Evolutionary conservation across 73 alveolate genomes (phyloP), one percentile per base, ranked within the genome.

Genomic region (Stentor roeselii): DNA sequence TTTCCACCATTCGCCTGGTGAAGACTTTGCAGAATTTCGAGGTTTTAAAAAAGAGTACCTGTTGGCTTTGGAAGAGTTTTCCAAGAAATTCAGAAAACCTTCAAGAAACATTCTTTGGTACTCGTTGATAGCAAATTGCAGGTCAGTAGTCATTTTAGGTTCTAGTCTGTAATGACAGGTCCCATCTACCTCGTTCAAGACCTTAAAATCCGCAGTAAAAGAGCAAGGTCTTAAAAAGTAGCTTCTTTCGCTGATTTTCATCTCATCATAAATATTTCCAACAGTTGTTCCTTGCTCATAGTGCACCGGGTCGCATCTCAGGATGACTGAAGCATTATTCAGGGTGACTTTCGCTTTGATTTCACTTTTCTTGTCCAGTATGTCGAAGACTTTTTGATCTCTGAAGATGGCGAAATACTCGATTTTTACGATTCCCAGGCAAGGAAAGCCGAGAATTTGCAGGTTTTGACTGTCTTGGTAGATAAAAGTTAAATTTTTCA

Each of bases 101-200:
- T 67, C 80, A 67, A 67, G 21, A 67, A 67, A 67, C n/a, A 21
- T 21, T 34, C 80, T 67, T 67, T 67, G 80, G 2, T 67, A 67
- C 34, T 67, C 80, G 34, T 67, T 67, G 21, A 67, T 0, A 1
- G 80, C 80, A 0, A 67, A 27, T 1, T 67, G 41, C 21, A 67
- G 21, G 37, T 2, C 37, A 1, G 21, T 34, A 27, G n/a, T 1
- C 34, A 67, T 40, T 67, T 21, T 1, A 50, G 67, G 67, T 11
- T 50, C 21, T n/a, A n/a, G n/a, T n/a, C n/a, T n/a, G n/a, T n/a
- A n/a, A n/a, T n/a, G n/a, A n/a, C n/a, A n/a, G n/a, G n/a, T n/a
- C 2, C 74, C 74, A 2, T 58, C 74, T n/a, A n/a, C n/a, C 21
- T 50, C 67, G 6, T 6, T 11, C 6, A 21, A 50, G 6, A 50